A percentile compares a stretch with the other conserved stretches of the same genome.
phyloP scores from a whole-genome alignment of 2,329 filamentous ascomycete genomes.

The Talaromyces piceae region DNA sequence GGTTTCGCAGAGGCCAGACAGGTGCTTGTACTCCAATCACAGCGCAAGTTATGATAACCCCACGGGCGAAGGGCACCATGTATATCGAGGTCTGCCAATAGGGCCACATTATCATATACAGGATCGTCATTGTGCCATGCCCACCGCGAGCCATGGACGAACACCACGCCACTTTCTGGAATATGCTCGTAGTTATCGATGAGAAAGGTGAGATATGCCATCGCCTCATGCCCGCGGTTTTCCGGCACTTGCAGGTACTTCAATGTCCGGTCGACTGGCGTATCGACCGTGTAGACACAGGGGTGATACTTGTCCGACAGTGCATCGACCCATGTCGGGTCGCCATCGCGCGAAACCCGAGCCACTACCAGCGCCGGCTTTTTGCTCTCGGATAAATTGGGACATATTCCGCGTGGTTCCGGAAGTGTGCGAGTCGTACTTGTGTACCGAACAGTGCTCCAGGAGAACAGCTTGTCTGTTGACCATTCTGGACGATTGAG shows the following conservation, averaged over 20 bases:
- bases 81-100: constrained; percentile 30
- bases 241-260: constrained; percentile 28
- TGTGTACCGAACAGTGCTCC: constrained; percentile 39
- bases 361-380: constrained; percentile 43
- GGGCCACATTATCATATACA: constrained; percentile 31
- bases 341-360: constrained; percentile 35
- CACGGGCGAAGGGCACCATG: constrained; percentile 27
- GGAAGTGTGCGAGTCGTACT: constrained; percentile 29
- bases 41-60: constrained; percentile 45
- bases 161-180: constrained; percentile 30
- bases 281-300: constrained; percentile 41
- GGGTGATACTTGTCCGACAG: constrained; percentile 36
- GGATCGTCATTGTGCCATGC: constrained; percentile 41
- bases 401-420: constrained; percentile 35
- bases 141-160: constrained; percentile 38
- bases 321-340: constrained; percentile 34
- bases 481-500: constrained; percentile 24
- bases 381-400: constrained; percentile 27
- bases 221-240: constrained; percentile 43
- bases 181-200: constrained; percentile 41
- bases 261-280: constrained; percentile 15
- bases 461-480: constrained; percentile 31
- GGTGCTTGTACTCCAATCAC: constrained; percentile 44
- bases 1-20: constrained; percentile 27
- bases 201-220: constrained; percentile 41